phyloP scores from a whole-genome alignment of 768 basidiomycete genomes.

The Hirschioporus abietinus region DNA sequence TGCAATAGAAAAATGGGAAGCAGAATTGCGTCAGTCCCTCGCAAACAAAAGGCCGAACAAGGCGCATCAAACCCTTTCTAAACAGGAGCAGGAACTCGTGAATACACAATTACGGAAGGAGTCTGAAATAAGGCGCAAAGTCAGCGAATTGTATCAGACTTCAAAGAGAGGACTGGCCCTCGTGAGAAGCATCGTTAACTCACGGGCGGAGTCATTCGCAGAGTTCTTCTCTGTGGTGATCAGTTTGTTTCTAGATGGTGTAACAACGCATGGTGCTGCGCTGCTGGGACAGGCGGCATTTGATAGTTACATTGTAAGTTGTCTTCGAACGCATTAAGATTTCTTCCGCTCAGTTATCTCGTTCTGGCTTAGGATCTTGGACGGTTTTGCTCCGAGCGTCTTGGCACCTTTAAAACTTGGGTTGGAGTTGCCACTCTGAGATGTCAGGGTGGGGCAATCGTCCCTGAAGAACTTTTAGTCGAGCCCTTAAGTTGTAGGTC shows the following conservation, averaged over 20 bases:
- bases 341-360: slow-evolving; percentile 5
- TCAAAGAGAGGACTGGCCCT: slow-evolving; percentile 66
- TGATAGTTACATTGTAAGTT: slow-evolving; percentile 71
- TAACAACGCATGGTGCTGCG: slow-evolving; percentile 50
- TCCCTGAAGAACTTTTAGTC: slow-evolving; percentile 67
- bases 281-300: slow-evolving; percentile 64
- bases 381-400: slow-evolving; percentile 64
- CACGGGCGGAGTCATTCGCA: slow-evolving; percentile 46
- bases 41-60: slow-evolving; percentile 69
- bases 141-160: slow-evolving; percentile 45
- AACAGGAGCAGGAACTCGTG: slow-evolving; percentile 81
- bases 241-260: slow-evolving; percentile 57
- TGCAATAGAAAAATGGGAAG: slow-evolving; percentile 93
- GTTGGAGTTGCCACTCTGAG: slow-evolving; percentile 82
- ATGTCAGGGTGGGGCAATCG: slow-evolving; percentile 53
- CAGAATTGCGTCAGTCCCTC: slow-evolving; percentile 81
- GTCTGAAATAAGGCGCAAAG: slow-evolving; percentile 53
- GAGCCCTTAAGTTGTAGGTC: slow-evolving; percentile 64
- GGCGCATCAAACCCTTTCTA: slow-evolving; percentile 52
- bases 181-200: slow-evolving; percentile 55
- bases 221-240: slow-evolving; percentile 54
- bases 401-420: slow-evolving; percentile 65
- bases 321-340: background rate
- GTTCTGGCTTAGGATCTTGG: slow-evolving; percentile 50
- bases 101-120: slow-evolving; percentile 83